These are phyloP conservation scores for Phytopythium montanum DNA, from an alignment of 352 stramenopile species.

Conservation along the genomic window DNA sequence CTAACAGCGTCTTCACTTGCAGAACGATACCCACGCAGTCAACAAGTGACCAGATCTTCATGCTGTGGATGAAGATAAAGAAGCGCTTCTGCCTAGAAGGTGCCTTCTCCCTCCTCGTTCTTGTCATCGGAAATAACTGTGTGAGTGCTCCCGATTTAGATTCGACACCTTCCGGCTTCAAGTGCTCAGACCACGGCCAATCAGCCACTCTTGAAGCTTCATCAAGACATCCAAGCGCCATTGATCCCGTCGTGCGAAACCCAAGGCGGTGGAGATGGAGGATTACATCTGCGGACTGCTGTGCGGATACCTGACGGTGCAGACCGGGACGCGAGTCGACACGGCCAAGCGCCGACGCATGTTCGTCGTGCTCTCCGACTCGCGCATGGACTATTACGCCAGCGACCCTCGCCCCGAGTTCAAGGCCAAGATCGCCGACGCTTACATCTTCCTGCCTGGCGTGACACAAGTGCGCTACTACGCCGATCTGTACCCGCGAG, in stretches of 20 bases:
- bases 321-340: slow-evolving; percentile 36
- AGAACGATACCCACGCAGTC: background rate
- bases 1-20: background rate
- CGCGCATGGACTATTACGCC: slow-evolving; percentile 72
- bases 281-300: slow-evolving; percentile 71
- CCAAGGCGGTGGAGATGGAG: slow-evolving; percentile 29
- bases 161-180: background rate
- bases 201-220: background rate
- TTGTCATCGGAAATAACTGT: background rate
- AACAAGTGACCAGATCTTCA: background rate
- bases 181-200: background rate
- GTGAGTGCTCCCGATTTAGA: background rate
- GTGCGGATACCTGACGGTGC: slow-evolving; percentile 61
- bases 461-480: slow-evolving; percentile 51
- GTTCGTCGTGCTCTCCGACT: slow-evolving; percentile 72
- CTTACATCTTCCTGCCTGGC: slow-evolving; percentile 42
- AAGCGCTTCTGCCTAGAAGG: background rate
- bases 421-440: slow-evolving; percentile 41
- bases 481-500: slow-evolving; percentile 55
- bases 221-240: background rate
- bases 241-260: background rate
- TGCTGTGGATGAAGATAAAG: background rate
- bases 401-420: slow-evolving; percentile 61
- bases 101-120: background rate
- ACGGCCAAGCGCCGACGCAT: slow-evolving; percentile 50